Base-by-base conservation (phyloP, 208 protist species). In the Balamuthia mandrillaris region DNA sequence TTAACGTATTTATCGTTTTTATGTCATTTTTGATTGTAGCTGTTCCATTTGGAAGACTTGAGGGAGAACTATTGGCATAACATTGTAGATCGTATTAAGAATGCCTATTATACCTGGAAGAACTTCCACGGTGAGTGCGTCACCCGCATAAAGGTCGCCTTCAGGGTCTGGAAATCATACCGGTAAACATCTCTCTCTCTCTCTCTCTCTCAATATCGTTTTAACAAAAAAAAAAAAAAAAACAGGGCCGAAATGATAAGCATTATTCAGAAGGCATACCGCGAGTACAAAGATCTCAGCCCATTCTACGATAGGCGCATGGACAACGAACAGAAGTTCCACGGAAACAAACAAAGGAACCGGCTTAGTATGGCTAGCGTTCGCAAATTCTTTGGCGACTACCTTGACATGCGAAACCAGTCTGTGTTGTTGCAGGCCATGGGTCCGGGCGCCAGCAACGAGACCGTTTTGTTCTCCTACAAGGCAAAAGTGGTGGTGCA, bases 1-100 rank as follows among this genome's bases (percentile, higher is more conserved):
- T 90, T 42, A 96, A 96, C 58, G 61, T 96, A n/a, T 96, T 96
- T 68, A 93, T 96, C 35, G 89, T n/a, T 93, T 27, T 92, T 94
- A 60, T 93, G 93, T 24, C 87, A 94, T 18, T 24, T 14, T 65
- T 14, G 0, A 0, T 0, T 0, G 12, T 33, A 96, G 81, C 85
- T 97, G 4, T 92, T 91, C 63, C 65, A 84, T 2, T 86, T 97
- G 37, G 96, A 97, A 88, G 91, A 95, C 51, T 82, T 90, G 29
- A 91, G 95, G 35, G 94, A 95, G 81, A 86, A 82, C 45, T 93
- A 93, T n/a, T 95, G 95, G 70, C 88, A 95, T 66, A 86, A 91
- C 35, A 91, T 95, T 39, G 91, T 91, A 4, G 84, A 86, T 35
- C 92, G 91, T 37, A 95, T 97, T 60, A 95, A 97, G 85, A 91